A percentile compares a stretch with the other conserved stretches of the same genome.
phyloP scores from a whole-genome alignment of 1,284 basidiomycete species.

The Leccinum laetum region DNA sequence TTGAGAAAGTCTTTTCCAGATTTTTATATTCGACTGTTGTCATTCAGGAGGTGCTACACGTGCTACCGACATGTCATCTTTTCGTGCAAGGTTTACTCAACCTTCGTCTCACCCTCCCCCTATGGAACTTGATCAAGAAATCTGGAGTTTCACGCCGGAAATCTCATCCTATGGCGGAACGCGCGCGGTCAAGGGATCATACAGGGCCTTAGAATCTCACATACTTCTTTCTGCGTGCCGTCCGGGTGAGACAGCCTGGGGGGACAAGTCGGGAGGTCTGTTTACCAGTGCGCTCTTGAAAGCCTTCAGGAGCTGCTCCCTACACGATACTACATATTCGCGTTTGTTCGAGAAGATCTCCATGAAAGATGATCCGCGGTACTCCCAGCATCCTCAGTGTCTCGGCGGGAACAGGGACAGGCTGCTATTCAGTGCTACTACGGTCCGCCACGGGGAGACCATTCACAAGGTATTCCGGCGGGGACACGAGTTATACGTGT shows the following conservation, averaged over 20 bases:
- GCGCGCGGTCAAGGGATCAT: neutral
- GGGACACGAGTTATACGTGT: neutral
- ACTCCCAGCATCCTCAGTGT: slow-evolving; percentile 1
- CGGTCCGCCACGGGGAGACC: neutral
- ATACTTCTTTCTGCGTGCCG: slow-evolving; percentile 2
- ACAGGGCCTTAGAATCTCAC: slow-evolving; percentile 2
- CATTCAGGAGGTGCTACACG: slow-evolving; percentile 3
- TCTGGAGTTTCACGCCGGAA: neutral
- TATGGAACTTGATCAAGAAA: slow-evolving; percentile 1
- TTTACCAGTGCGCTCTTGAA: slow-evolving; percentile 4
- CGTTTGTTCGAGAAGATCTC: neutral
- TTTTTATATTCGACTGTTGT: neutral
- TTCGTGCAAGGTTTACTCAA: neutral
- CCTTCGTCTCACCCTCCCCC: neutral
- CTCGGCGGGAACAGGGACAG: neutral
- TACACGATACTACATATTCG: neutral
- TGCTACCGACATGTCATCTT: neutral
- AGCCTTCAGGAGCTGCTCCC: neutral
- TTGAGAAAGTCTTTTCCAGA: neutral
- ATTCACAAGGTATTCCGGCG: neutral
- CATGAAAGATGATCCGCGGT: neutral
- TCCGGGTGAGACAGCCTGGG: neutral
- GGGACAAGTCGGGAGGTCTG: neutral
- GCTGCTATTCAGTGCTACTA: neutral
- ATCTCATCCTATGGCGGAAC: neutral